Percentiles rank a stretch among this genome's conserved stretches.
Evolutionary conservation across 179 eudicot species (phyloP).

Genomic region (Beta lomatogona): DNA sequence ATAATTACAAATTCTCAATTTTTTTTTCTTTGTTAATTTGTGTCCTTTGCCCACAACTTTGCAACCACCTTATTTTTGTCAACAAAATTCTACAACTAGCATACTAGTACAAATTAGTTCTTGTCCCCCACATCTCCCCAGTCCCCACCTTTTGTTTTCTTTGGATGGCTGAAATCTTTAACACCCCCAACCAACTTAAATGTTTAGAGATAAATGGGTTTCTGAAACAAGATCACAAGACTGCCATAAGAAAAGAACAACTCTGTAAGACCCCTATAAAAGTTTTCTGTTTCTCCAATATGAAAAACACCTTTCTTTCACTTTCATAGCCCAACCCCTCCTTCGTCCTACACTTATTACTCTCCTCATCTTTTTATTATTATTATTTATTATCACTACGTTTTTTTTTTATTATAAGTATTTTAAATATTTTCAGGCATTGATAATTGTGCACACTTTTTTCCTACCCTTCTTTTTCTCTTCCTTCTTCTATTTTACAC

Average conservation of each 20-base stretch:
- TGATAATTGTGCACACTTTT: constrained; percentile 46
- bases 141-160: not conserved
- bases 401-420: not conserved
- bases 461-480: constrained; percentile 26
- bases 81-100: not conserved
- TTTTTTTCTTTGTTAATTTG: too few species aligned
- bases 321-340: constrained; percentile 40
- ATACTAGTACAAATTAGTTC: not conserved
- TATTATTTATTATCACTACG: constrained; percentile 26
- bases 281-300: constrained; percentile 5
- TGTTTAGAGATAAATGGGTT: constrained; percentile 24
- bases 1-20: too few species aligned
- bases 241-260: constrained; percentile 34
- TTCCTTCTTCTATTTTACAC: constrained; percentile 16
- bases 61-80: not conserved
- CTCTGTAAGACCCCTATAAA: not conserved
- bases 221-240: constrained; percentile 31
- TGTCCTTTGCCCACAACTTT: not conserved
- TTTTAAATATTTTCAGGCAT: constrained; percentile 32
- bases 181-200: constrained; percentile 1
- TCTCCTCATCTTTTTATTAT: constrained; percentile 16
- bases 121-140: not conserved
- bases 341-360: constrained; percentile 29
- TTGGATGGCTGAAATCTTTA: not conserved
- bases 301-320: constrained; percentile 29